Evolutionary conservation across 805 yeast genomes (phyloP), one percentile per base, ranked within the genome.

Genomic region (Candida pseudoglaebosa): DNA sequence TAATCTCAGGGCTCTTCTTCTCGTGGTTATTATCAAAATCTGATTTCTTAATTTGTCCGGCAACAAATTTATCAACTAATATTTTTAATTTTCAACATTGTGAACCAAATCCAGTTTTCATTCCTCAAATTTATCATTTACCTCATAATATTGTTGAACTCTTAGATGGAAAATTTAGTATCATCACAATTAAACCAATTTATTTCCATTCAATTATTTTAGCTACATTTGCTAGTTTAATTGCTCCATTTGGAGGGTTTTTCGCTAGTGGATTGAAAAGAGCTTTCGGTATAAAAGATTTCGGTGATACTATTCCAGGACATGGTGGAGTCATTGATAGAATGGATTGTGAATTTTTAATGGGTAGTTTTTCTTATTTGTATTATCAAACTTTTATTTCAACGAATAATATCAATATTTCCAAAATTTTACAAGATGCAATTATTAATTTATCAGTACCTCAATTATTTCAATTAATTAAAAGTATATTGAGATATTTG

Each of bases 181-280:
- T 68, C 21, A 57, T 88, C 13, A 73, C 80, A 12, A 53, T 89
- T 32, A 87, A 85, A 54, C 98, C 99, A 34, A 81, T 93, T 37
- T 89, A 91, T 62, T 77, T 90, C 70, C 99, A 93, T 59, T 82
- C 95, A 1, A 74, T 88, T 41, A 75, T 82, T 31, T 67, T 91
- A 43, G 95, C 97, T 12, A 84, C 95, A 3, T 93, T 93, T 71
- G 98, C 99, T 2, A 91, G 98, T 0, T 73, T 93, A 48, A 83
- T 93, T 60, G 99, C 99, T 3, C 99, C 99, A 43, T 93, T 93
- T 58, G 99, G 99, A 39, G 99, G 99, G 1, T 93, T 93, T 61
- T 93, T 93, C 54, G 98, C 98, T 5, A 83, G 95, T 38, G 99
- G 98, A n/a, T 73, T 93, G 52, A 93, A 93, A 70, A 80, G 99